phyloP scores from a whole-genome alignment of 306 rosid species.

The Inga oerstediana region DNA sequence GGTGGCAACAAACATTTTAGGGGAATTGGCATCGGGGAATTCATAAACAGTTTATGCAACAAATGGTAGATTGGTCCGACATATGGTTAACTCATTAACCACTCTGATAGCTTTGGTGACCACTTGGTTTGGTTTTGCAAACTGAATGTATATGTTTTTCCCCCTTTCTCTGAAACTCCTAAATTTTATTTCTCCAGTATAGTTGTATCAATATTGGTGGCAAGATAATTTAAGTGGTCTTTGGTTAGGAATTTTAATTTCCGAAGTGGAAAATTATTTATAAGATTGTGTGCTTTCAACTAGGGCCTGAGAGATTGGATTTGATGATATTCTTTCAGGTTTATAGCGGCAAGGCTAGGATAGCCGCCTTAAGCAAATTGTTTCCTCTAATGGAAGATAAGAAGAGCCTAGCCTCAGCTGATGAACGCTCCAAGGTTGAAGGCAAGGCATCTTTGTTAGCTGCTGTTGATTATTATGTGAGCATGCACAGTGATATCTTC shows the following conservation, averaged over 20 bases:
- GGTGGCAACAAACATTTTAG: conserved; percentile 10
- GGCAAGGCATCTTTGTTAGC: conserved; percentile 94
- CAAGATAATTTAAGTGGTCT: conserved; percentile 8
- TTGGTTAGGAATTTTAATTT: neutral
- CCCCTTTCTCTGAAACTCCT: neutral
- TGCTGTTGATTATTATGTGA: conserved; percentile 84
- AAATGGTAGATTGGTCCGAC: neutral
- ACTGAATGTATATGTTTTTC: neutral
- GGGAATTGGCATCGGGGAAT: neutral
- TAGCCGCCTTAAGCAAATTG: conserved; percentile 61
- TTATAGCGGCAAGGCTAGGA: conserved; percentile 91
- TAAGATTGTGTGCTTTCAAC: conserved; percentile 8
- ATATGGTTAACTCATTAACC: neutral
- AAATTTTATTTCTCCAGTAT: neutral
- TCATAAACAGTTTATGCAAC: neutral
- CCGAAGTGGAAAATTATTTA: neutral
- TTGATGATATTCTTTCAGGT: conserved; percentile 58
- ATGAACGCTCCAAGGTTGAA: conserved; percentile 66
- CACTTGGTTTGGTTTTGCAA: neutral
- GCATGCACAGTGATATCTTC: conserved; percentile 96
- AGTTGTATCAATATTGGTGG: neutral
- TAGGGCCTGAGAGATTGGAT: conserved; percentile 23
- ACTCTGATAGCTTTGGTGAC: neutral
- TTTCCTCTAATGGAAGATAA: conserved; percentile 94
- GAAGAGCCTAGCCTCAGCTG: conserved; percentile 76